Evolutionary conservation across 805 yeast species (phyloP).

Genomic region (Priceomyces castillae): DNA sequence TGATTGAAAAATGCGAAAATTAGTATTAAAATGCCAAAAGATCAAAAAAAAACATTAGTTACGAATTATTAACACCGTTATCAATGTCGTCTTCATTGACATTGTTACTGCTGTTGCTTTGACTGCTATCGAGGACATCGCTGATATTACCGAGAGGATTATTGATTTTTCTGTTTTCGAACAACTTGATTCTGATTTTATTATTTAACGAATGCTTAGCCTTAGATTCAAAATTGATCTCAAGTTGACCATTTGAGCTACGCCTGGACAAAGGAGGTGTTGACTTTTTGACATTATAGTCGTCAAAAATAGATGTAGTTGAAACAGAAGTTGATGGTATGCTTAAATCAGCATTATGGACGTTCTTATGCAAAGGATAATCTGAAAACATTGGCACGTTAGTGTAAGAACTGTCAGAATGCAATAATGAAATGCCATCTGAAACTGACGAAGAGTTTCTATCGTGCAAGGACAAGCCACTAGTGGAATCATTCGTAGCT

Average conservation of each 20-base stretch:
- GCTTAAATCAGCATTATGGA: conserved; percentile 19
- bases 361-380: conserved; percentile 38
- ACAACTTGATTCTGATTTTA: conserved; percentile 33
- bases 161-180: conserved; percentile 31
- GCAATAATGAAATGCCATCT: conserved; percentile 60
- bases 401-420: conserved; percentile 59
- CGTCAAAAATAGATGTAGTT: conserved; percentile 32
- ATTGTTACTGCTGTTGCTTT: not conserved
- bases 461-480: conserved; percentile 17
- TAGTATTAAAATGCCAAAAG: not conserved
- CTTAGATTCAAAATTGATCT: conserved; percentile 28
- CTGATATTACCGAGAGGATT: not conserved
- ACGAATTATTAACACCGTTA: too few relatives aligned
- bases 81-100: not conserved
- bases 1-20: too few relatives aligned
- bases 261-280: conserved; percentile 16
- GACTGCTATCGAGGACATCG: not conserved
- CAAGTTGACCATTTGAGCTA: conserved; percentile 25
- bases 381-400: conserved; percentile 64
- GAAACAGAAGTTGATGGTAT: conserved; percentile 28
- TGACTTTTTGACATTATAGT: conserved; percentile 15
- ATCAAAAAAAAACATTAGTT: not conserved
- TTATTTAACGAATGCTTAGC: conserved; percentile 23
- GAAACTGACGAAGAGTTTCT: conserved; percentile 43
- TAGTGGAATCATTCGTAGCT: conserved; percentile 13